A percentile compares a stretch with the other conserved stretches of the same genome.
Conservation (phyloP, 2,329 filamentous ascomycete genomes). For the Hypoxylon sp. region DNA sequence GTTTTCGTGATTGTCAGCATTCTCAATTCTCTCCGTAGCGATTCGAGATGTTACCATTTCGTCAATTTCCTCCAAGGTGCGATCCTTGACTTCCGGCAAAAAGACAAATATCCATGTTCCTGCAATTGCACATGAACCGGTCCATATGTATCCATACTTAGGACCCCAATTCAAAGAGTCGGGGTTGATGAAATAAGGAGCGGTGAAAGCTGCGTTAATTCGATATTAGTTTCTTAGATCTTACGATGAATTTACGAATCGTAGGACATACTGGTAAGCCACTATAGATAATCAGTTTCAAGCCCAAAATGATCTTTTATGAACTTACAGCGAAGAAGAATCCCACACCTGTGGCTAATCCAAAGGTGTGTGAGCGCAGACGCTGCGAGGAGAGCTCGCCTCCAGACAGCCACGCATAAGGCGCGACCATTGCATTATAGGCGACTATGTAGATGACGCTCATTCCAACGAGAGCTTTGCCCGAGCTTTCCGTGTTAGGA, state of each 20-base stretch:
- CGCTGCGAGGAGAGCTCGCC: conserved; percentile 71
- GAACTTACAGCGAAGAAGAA: conserved; percentile 64
- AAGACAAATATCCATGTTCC: conserved; percentile 63
- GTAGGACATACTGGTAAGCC: conserved; percentile 61
- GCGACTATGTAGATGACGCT: conserved; percentile 68
- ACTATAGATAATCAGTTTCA: conserved; percentile 49
- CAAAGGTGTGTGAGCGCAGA: conserved; percentile 70
- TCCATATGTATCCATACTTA: conserved; percentile 71
- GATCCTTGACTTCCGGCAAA: conserved; percentile 68
- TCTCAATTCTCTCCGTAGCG: not conserved
- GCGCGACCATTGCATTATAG: conserved; percentile 68
- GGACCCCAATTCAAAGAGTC: conserved; percentile 69
- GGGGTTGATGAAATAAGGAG: conserved; percentile 73
- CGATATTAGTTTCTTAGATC: not conserved
- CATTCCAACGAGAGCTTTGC: conserved; percentile 66
- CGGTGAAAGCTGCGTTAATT: conserved; percentile 62
- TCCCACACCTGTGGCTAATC: conserved; percentile 66
- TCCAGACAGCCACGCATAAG: conserved; percentile 70
- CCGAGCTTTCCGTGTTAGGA: conserved; percentile 56
- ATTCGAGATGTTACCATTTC: conserved; percentile 61
- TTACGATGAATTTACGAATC: not conserved
- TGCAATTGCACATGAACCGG: conserved; percentile 54
- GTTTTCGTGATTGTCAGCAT: conserved; percentile 6
- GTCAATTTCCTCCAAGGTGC: conserved; percentile 68
- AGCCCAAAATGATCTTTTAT: not conserved